Evolutionary conservation across 805 yeast species (phyloP).

Genomic region (Lachancea nothofagi): DNA sequence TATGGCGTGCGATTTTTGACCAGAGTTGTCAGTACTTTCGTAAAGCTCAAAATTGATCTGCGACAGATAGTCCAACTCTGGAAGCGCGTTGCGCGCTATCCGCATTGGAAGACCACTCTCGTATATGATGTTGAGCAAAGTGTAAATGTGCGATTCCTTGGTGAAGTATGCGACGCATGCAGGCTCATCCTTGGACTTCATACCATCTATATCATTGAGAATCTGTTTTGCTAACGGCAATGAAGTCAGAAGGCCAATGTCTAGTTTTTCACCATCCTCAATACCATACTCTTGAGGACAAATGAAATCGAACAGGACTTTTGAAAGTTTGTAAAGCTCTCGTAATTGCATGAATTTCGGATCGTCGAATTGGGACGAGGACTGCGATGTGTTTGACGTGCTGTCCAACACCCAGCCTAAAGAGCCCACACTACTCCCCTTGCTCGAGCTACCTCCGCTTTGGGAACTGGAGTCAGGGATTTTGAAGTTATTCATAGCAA

Average conservation of each 20-base stretch:
- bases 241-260: slow-evolving; percentile 90
- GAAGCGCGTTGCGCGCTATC: slow-evolving; percentile 89
- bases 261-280: slow-evolving; percentile 89
- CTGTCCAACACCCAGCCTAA: slow-evolving; percentile 62
- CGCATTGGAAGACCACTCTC: slow-evolving; percentile 94
- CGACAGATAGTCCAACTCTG: slow-evolving; percentile 91
- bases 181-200: slow-evolving; percentile 73
- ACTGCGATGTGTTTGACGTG: slow-evolving; percentile 21
- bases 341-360: slow-evolving; percentile 74
- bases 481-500: slow-evolving; percentile 72
- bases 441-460: slow-evolving; percentile 13
- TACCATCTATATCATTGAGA: slow-evolving; percentile 68
- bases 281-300: slow-evolving; percentile 99
- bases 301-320: slow-evolving; percentile 91
- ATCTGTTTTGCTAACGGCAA: slow-evolving; percentile 90
- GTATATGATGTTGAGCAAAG: slow-evolving; percentile 81
- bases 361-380: slow-evolving; percentile 60
- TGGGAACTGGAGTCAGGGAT: slow-evolving; percentile 37
- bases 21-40: slow-evolving; percentile 67
- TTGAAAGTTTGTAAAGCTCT: slow-evolving; percentile 83
- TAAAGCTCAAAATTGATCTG: slow-evolving; percentile 92
- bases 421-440: slow-evolving; percentile 49
- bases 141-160: slow-evolving; percentile 94
- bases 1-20: slow-evolving; percentile 79
- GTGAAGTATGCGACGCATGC: slow-evolving; percentile 89